Evolutionary conservation across 495 filamentous ascomycete species (phyloP), one percentile per base, ranked within the genome.

Genomic region (Lentithecium fluviatile): DNA sequence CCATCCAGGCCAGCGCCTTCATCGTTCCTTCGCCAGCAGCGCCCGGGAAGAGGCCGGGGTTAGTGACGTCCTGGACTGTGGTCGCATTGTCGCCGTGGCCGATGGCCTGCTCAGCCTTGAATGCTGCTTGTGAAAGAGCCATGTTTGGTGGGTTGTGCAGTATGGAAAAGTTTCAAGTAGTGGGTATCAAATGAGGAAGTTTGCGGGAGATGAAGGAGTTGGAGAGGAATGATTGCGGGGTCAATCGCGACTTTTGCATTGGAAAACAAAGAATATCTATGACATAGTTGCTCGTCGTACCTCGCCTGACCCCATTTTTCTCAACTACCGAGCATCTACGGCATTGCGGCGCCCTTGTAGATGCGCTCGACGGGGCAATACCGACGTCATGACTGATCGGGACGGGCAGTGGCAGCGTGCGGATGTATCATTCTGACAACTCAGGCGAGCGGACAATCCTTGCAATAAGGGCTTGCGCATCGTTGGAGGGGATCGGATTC

Each of bases 1-100:
- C 87, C 74, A 83, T 80, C 87, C 87, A 90, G 17, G 75, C 78
- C 11, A 91, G 72, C 0, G 87, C 88, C 68, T 88, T 85, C 88
- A 91, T 91, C 34, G 68, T 88, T 59, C 82, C 81, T 4, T 74
- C 68, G 29, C 74, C 64, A 6, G 69, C 72, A 32, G 79, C 75
- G 10, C 68, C 73, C 2, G 74, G 63, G 59, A 76, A 69, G 24
- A 58, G 40, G 48, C 57, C 69, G 0, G 76, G 74, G 46, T 75
- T 75, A 45, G 80, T 73, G 51, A 87, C 74, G 61, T 89, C 80
- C 64, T 88, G 82, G 50, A 62, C 70, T 6, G 81, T 83, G 53
- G 79, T 71, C 10, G 80, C 74, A 55, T 83, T 85, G 56, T 77
- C 73, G 58, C 74, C 79, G 69, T 91, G 85, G 52, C 88, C 87